phyloP scores from a whole-genome alignment of 73 alveolate genomes.

The Paramecium biaurelia region DNA sequence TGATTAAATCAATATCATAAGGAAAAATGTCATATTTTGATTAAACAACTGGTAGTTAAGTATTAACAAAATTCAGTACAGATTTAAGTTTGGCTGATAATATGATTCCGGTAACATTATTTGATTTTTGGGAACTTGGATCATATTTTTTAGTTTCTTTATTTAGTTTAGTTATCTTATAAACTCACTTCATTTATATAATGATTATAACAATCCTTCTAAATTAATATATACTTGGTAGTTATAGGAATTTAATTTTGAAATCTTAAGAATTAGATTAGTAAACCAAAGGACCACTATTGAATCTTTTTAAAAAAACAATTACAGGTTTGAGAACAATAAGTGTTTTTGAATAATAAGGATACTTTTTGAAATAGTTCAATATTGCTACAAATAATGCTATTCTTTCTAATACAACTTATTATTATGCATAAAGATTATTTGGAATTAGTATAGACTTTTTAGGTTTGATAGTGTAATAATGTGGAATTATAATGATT shows the following conservation, averaged over 20 bases:
- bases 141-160: background rate
- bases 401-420: background rate
- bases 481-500: background rate
- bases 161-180: background rate
- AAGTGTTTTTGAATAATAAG: background rate
- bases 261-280: background rate
- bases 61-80: background rate
- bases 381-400: background rate
- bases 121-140: constrained; percentile 24
- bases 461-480: background rate
- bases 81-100: background rate
- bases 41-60: background rate
- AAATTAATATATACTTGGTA: background rate
- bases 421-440: background rate
- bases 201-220: background rate
- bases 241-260: background rate
- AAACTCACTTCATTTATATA: background rate
- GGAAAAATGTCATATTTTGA: background rate
- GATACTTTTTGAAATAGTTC: background rate
- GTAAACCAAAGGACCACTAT: background rate
- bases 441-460: background rate
- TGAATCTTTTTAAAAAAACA: background rate
- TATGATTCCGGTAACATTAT: background rate
- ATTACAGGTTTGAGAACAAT: background rate
- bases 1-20: background rate